Conservation (phyloP, 495 filamentous ascomycete species). For the Apodospora peruviana region DNA sequence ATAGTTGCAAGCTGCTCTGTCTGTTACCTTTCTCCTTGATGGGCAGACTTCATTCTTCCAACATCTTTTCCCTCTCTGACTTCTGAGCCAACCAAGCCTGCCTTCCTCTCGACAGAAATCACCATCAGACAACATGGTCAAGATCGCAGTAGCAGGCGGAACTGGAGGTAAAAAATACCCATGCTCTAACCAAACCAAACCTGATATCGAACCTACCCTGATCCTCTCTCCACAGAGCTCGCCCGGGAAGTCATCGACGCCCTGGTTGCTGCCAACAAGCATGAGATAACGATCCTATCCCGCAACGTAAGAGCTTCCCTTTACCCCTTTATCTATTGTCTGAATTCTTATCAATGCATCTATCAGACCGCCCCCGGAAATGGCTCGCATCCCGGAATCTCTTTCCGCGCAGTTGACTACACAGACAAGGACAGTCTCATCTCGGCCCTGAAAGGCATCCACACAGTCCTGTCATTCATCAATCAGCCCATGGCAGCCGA, state of each 20-base stretch:
- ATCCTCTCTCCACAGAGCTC: not conserved
- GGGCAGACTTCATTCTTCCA: not conserved
- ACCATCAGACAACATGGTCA: slow-evolving; percentile 1
- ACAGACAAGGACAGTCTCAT: slow-evolving; percentile 29
- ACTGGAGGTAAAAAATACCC: not conserved
- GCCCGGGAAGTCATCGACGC: slow-evolving; percentile 2
- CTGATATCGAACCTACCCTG: not conserved
- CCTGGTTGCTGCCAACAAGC: not conserved
- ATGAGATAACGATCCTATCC: slow-evolving; percentile 2
- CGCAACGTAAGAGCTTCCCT: not conserved
- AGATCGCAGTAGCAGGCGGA: slow-evolving; percentile 1
- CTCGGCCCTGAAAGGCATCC: slow-evolving; percentile 37
- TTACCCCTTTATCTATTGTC: too few relatives aligned
- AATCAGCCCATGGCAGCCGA: slow-evolving; percentile 30
- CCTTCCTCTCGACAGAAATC: too few relatives aligned
- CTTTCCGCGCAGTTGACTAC: slow-evolving; percentile 47
- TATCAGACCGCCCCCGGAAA: too few relatives aligned
- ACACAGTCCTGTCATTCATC: slow-evolving; percentile 54
- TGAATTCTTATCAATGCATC: too few relatives aligned
- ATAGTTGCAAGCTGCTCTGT: not conserved
- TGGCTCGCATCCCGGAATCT: too few relatives aligned
- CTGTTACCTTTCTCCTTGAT: not conserved
- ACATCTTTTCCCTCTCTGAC: not conserved
- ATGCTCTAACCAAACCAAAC: not conserved
- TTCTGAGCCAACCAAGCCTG: not conserved